phyloP scores from a whole-genome alignment of 306 rosid genomes.

The Fragaria iinumae region DNA sequence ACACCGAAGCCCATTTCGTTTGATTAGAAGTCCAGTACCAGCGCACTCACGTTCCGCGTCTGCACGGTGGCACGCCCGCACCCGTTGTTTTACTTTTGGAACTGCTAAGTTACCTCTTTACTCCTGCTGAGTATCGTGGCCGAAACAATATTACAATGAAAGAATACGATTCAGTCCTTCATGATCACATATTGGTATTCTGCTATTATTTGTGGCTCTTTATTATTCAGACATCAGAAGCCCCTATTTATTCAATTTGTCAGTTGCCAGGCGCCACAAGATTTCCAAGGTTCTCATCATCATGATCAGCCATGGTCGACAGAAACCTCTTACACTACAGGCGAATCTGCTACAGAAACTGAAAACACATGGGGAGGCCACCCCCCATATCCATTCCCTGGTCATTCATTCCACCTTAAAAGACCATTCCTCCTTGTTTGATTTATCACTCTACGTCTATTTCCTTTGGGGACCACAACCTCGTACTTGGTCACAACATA shows the following conservation, averaged over 20 bases:
- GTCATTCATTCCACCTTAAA: slow-evolving; percentile 17
- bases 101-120: too few species aligned
- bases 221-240: too few species aligned
- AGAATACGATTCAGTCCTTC: background rate
- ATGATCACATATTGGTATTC: background rate
- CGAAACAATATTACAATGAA: too few species aligned
- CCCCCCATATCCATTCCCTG: slow-evolving; percentile 35
- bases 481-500: slow-evolving; percentile 1
- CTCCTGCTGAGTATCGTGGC: too few species aligned
- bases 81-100: too few species aligned
- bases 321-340: slow-evolving; percentile 29
- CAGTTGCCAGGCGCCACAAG: slow-evolving; percentile 19
- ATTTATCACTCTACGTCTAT: background rate
- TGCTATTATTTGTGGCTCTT: background rate
- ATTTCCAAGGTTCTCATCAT: slow-evolving; percentile 40
- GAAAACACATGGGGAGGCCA: slow-evolving; percentile 63
- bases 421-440: slow-evolving; percentile 54
- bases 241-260: slow-evolving; percentile 22
- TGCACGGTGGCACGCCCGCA: too few species aligned
- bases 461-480: background rate
- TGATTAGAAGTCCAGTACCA: too few species aligned
- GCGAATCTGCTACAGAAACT: slow-evolving; percentile 25
- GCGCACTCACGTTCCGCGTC: too few species aligned
- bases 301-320: slow-evolving; percentile 23
- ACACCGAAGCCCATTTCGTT: too few species aligned